Conservation (phyloP, 208 protist species). For the Trypanosoma caninum region DNA sequence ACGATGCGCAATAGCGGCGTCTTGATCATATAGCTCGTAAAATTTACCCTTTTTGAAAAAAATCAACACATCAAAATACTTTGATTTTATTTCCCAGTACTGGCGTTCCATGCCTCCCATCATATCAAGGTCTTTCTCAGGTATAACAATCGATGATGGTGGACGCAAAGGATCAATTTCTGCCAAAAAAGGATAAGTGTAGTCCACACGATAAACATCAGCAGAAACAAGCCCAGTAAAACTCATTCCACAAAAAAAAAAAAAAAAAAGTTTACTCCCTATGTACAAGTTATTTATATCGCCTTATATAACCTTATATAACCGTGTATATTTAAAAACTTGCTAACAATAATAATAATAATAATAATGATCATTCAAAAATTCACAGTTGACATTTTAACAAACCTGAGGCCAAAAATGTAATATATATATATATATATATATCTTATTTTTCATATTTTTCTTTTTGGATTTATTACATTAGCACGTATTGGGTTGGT, state of each 20-base stretch:
- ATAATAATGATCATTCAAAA: too few species aligned
- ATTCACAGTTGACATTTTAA: too few species aligned
- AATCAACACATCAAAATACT: constrained; percentile 90
- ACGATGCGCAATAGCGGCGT: constrained; percentile 87
- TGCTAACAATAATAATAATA: too few species aligned
- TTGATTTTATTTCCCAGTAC: constrained; percentile 95
- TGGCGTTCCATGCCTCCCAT: constrained; percentile 94
- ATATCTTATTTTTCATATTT: too few species aligned
- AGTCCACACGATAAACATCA: constrained; percentile 45
- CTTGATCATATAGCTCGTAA: constrained; percentile 95
- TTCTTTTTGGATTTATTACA: too few species aligned
- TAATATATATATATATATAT: too few species aligned
- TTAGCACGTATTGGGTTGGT: too few species aligned
- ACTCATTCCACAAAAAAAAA: not conserved
- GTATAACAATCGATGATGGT: constrained; percentile 75
- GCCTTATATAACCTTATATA: too few species aligned
- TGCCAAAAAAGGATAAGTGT: constrained; percentile 73
- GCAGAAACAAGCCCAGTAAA: constrained; percentile 1
- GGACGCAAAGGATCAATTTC: constrained; percentile 54
- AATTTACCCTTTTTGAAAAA: constrained; percentile 97
- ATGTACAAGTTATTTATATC: too few species aligned
- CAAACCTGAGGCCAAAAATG: too few species aligned
- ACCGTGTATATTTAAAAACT: too few species aligned
- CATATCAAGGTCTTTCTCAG: constrained; percentile 56
- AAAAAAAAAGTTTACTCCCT: too few species aligned